Evolutionary conservation across 495 filamentous ascomycete species (phyloP).

Genomic region (Penicillium argentinense): DNA sequence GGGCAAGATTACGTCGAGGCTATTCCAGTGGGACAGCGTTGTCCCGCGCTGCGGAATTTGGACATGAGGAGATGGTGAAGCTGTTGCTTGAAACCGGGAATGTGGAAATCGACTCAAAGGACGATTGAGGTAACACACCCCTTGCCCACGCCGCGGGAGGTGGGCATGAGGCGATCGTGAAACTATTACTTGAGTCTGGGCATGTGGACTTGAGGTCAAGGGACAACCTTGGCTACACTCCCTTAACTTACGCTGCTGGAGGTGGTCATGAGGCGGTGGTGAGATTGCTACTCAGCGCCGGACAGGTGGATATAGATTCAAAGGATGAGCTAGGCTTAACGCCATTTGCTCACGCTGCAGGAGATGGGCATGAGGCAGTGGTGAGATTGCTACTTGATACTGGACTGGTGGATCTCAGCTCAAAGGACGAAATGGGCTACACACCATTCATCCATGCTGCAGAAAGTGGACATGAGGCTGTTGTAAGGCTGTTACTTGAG

Average conservation of each 20-base stretch:
- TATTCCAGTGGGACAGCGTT: no score
- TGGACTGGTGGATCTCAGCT: not conserved
- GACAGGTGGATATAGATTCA: constrained; percentile 25
- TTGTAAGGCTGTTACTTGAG: no score
- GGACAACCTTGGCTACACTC: not conserved
- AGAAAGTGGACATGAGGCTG: no score
- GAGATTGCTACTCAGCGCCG: constrained; percentile 22
- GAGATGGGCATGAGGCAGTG: not conserved
- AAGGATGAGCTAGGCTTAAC: constrained; percentile 32
- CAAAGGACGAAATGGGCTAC: no score
- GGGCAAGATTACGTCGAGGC: no score
- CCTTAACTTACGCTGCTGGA: constrained; percentile 24
- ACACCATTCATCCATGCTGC: no score
- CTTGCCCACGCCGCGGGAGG: no score
- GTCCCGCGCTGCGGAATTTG: no score
- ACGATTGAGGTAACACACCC: no score
- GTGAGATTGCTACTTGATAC: constrained; percentile 3
- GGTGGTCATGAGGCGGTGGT: constrained; percentile 36
- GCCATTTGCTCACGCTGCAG: constrained; percentile 20
- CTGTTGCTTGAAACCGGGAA: constrained; percentile 24
- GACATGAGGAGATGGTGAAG: constrained; percentile 33
- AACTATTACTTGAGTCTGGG: constrained; percentile 1
- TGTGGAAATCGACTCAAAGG: constrained; percentile 25
- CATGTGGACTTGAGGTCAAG: not conserved
- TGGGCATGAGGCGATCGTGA: not conserved